Percentiles rank a stretch among this genome's conserved stretches.
These are phyloP conservation scores for Botrytis deweyae DNA, from an alignment of 2,329 filamentous ascomycete genomes.

Conservation along the genomic window DNA sequence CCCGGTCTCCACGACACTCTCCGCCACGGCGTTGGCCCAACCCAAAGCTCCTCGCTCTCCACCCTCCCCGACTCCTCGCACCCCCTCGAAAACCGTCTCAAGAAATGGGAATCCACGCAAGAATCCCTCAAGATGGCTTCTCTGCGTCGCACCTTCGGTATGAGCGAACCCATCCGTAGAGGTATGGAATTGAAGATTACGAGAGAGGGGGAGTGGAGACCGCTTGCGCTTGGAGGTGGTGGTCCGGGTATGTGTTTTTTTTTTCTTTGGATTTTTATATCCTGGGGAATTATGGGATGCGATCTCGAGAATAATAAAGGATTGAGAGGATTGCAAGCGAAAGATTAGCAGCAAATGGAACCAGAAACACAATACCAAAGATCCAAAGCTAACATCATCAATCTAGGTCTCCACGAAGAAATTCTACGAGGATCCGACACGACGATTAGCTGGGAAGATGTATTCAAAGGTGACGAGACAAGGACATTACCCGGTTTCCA, in stretches of 20 bases:
- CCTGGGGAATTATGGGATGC: not conserved
- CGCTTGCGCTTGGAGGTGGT: conserved; percentile 61
- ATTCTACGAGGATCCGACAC: conserved; percentile 78
- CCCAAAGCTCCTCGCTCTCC: conserved; percentile 48
- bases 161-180: conserved; percentile 87
- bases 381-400: not conserved
- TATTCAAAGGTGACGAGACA: conserved; percentile 78
- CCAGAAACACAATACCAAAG: not conserved
- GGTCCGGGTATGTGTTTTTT: conserved; percentile 39
- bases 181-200: conserved; percentile 96
- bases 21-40: conserved; percentile 75
- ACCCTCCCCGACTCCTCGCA: conserved; percentile 61
- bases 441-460: conserved; percentile 87
- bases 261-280: not conserved
- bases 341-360: not conserved
- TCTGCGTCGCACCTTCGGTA: conserved; percentile 82
- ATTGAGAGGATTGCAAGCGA: not conserved
- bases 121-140: conserved; percentile 84
- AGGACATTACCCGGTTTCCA: conserved; percentile 72
- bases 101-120: conserved; percentile 87
- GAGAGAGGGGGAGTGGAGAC: conserved; percentile 75
- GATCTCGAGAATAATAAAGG: fast-evolving
- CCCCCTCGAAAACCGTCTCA: conserved; percentile 87
- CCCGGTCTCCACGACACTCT: conserved; percentile 93
- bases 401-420: conserved; percentile 73